These are phyloP conservation scores for Physaria fendleri DNA, from an alignment of 345 rosid species.

Conservation along the genomic window DNA sequence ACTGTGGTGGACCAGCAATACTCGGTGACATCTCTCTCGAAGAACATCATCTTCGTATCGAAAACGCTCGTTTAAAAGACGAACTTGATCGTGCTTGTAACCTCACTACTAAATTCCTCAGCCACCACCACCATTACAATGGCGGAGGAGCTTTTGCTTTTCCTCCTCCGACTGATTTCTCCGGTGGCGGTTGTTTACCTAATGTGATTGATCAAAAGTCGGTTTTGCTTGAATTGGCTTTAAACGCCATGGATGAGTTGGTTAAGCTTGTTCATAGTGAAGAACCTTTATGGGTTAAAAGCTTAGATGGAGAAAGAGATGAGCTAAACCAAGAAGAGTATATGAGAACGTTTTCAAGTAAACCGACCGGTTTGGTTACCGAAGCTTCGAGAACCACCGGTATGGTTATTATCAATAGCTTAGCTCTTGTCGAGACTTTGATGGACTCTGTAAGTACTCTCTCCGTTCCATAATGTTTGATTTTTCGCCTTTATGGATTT, in stretches of 20 bases:
- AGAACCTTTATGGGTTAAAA: conserved; percentile 54
- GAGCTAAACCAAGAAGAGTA: conserved; percentile 60
- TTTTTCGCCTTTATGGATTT: background rate
- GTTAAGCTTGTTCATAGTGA: conserved; percentile 50
- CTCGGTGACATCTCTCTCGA: conserved; percentile 78
- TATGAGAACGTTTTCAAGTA: conserved; percentile 37
- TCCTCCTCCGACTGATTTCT: conserved; percentile 29
- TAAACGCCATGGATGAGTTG: conserved; percentile 64
- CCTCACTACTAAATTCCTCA: conserved; percentile 85
- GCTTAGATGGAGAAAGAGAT: conserved; percentile 47
- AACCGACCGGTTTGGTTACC: conserved; percentile 33
- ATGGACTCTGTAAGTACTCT: conserved; percentile 58
- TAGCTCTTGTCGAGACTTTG: conserved; percentile 54
- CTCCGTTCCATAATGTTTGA: background rate
- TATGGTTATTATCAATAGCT: conserved; percentile 45
- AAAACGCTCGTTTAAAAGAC: conserved; percentile 81
- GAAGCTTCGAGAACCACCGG: conserved; percentile 59
- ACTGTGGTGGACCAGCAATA: conserved; percentile 86
- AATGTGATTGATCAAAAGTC: conserved; percentile 61
- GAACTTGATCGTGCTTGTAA: conserved; percentile 83
- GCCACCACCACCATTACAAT: conserved; percentile 41
- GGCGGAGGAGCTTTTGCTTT: conserved; percentile 39
- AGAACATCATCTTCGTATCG: conserved; percentile 89
- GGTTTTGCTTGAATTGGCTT: conserved; percentile 72
- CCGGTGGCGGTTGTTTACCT: conserved; percentile 25